Base-by-base conservation (phyloP, 192 early-diverging fungal species). In the Coemansia sp. region DNA sequence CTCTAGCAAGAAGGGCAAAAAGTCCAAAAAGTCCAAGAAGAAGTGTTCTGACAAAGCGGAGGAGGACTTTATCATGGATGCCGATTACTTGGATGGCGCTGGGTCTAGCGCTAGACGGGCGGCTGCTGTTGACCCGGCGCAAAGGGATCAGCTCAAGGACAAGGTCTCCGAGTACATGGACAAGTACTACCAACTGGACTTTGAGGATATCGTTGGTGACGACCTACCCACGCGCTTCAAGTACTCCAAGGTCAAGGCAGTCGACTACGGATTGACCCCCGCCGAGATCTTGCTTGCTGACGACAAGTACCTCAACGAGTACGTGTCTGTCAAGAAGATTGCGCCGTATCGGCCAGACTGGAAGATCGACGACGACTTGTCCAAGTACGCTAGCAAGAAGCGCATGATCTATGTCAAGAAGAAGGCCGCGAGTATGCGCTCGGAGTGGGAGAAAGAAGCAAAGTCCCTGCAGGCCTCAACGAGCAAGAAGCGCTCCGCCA, bases 251-350 rank as follows among this genome's bases (percentile, higher is more conserved):
- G 92, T 93, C 11, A 86, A 89, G 63, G 60, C 89, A 0, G 88
- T 90, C 9, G 77, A 81, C 60, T 97, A 85, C 66, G 94, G 94
- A 21, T 73, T 99, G 42, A 84, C 86, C 0, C 78, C 92, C 4
- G 88, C 86, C 14, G 97, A 99, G 48, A 95, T 99, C 43, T 79
- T 99, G 39, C 71, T 91, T 57, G 95, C 95, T 5, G 93, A 96
- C 73, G 92, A 94, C 26, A 83, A 88, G 42, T 89, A 93, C 51
- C 82, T 99, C 65, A 94, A 95, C 79, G 85, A 93, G 60, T 87
- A 90, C 58, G 83, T 94, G 4, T 88, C 91, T 14, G 83, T 97
- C 57, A 96, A 95, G 79, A 86, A 87, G 66, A 77, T 97, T 37
- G 95, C 94, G 18, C 89, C 96, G 18, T 97, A 91, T 46, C 85